Percentiles rank a stretch among this genome's conserved stretches.
Evolutionary conservation across 495 filamentous ascomycete genomes (phyloP).

Genomic region (Talaromyces borbonicus): DNA sequence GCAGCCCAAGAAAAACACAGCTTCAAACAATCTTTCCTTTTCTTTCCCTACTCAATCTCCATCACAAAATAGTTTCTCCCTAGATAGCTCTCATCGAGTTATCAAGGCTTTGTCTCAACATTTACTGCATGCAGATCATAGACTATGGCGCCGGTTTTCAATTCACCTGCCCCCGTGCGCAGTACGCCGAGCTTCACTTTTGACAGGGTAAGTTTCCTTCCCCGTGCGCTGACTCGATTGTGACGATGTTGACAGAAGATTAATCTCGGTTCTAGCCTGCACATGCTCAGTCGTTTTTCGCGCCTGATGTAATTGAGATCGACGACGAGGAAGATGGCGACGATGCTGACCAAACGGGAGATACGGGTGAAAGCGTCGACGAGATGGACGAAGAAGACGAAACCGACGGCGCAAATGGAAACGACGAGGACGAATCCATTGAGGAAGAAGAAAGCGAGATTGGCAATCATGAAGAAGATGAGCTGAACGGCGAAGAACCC

Average conservation of each 20-base stretch:
- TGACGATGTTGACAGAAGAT: slow-evolving; percentile 7
- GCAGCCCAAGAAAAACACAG: not conserved
- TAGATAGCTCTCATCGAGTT: too few relatives aligned
- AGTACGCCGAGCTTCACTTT: slow-evolving; percentile 16
- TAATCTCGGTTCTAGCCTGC: slow-evolving; percentile 12
- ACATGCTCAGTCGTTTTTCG: slow-evolving; percentile 13
- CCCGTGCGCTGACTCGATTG: slow-evolving; percentile 7
- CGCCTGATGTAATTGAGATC: slow-evolving; percentile 32
- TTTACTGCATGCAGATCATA: too few relatives aligned
- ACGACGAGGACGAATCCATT: slow-evolving; percentile 14
- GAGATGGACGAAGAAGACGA: slow-evolving; percentile 14
- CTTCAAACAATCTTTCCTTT: not conserved
- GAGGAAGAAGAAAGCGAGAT: slow-evolving; percentile 13
- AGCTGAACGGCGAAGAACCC: slow-evolving; percentile 18
- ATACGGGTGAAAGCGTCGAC: slow-evolving; percentile 9
- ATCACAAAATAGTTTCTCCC: too few relatives aligned
- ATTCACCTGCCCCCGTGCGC: slow-evolving; percentile 12
- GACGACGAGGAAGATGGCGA: slow-evolving; percentile 25
- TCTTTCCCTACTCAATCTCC: not conserved
- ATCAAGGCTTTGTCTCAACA: too few relatives aligned
- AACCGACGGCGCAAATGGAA: slow-evolving; percentile 9
- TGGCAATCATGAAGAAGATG: slow-evolving; percentile 16
- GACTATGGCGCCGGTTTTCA: slow-evolving; percentile 22
- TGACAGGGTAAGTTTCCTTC: slow-evolving; percentile 18
- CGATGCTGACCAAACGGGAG: slow-evolving; percentile 13